Percentiles rank a stretch among this genome's conserved stretches.
phyloP scores from a whole-genome alignment of 2,329 filamentous ascomycete genomes.

The Neophaeococcomyces aloes region DNA sequence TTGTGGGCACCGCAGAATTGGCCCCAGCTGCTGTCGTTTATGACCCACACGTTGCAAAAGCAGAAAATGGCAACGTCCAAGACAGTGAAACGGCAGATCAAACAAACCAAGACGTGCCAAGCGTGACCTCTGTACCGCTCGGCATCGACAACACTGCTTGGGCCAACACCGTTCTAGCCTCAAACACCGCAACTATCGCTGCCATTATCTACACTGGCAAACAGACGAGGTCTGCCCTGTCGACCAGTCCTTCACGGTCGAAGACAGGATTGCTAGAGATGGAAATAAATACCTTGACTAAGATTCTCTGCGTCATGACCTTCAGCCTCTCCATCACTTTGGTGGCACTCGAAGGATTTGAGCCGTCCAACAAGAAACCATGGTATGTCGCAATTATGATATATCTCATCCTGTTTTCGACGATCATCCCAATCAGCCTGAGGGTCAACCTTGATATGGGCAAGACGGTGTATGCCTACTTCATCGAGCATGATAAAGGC shows the following conservation, averaged over 20 bases:
- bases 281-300: conserved; percentile 94
- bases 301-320: conserved; percentile 86
- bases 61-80: conserved; percentile 12
- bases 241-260: conserved; percentile 80
- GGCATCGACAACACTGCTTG: conserved; percentile 96
- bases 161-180: conserved; percentile 95
- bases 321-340: conserved; percentile 75
- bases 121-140: conserved; percentile 52
- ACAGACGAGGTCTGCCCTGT: conserved; percentile 86
- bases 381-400: conserved; percentile 98
- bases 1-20: conserved; percentile 78
- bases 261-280: conserved; percentile 90
- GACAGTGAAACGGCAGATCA: conserved; percentile 10
- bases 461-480: conserved; percentile 90
- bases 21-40: conserved; percentile 41
- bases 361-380: conserved; percentile 39
- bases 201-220: conserved; percentile 91
- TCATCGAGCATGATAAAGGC: conserved; percentile 82
- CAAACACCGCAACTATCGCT: conserved; percentile 76
- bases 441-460: conserved; percentile 95
- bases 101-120: conserved; percentile 16
- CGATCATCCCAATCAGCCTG: conserved; percentile 92
- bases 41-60: conserved; percentile 34
- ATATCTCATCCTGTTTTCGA: conserved; percentile 98
- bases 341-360: conserved; percentile 76